Conservation (phyloP, 1,284 basidiomycete genomes). For the Cutaneotrichosporon cyanovorans region DNA sequence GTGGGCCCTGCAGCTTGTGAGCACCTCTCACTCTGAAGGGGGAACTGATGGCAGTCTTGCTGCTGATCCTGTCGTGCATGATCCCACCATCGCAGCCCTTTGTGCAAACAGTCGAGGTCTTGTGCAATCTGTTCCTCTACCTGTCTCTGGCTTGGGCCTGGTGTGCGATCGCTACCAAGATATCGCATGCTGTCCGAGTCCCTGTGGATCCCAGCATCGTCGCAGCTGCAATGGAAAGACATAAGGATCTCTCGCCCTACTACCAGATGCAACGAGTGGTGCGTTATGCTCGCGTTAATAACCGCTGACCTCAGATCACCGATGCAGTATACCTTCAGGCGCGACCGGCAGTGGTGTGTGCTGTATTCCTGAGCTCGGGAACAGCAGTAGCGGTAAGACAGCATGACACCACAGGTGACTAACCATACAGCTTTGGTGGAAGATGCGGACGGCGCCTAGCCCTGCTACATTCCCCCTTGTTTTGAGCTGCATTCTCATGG, state of each 20-base stretch:
- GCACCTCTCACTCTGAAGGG: slow-evolving; percentile 3
- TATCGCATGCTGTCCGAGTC: slow-evolving; percentile 13
- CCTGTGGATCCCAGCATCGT: slow-evolving; percentile 22
- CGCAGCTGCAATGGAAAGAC: slow-evolving; percentile 23
- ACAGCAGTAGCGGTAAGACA: slow-evolving; percentile 30
- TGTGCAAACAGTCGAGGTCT: slow-evolving; percentile 37
- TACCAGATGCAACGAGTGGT: slow-evolving; percentile 10
- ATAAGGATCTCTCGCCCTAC: slow-evolving; percentile 7
- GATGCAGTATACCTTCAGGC: slow-evolving; percentile 42
- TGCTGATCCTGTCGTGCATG: slow-evolving; percentile 38
- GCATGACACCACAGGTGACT: not conserved
- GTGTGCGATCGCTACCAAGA: slow-evolving; percentile 10
- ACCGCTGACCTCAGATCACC: slow-evolving; percentile 23
- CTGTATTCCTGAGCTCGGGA: slow-evolving; percentile 35
- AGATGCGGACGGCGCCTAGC: slow-evolving; percentile 40
- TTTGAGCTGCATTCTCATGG: slow-evolving; percentile 38
- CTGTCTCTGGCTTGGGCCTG: slow-evolving; percentile 39
- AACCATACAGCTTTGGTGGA: slow-evolving; percentile 34
- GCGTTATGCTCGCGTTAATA: not conserved
- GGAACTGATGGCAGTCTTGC: slow-evolving; percentile 25
- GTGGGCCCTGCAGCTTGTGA: slow-evolving; percentile 40
- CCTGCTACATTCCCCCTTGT: slow-evolving; percentile 43
- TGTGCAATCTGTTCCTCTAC: slow-evolving; percentile 40
- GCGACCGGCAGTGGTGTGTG: slow-evolving; percentile 31
- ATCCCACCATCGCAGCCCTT: slow-evolving; percentile 35